Evolutionary conservation across 1,139 yeast species (phyloP).

Genomic region (Arxiozyma heterogenica): DNA sequence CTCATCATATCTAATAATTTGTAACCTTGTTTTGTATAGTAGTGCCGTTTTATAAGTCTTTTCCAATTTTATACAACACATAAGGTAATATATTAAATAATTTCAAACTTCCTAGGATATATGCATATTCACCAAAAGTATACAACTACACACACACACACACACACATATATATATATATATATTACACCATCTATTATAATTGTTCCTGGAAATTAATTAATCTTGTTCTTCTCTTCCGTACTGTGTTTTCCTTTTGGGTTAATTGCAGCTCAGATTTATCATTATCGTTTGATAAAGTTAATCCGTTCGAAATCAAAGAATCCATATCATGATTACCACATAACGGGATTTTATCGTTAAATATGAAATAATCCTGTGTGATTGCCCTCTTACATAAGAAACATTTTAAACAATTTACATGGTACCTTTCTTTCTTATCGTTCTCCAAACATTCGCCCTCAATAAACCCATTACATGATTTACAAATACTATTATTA

Average conservation of each 20-base stretch:
- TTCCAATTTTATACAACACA: not conserved
- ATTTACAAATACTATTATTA: conserved; percentile 65
- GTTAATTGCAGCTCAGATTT: not conserved
- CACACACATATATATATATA: no score
- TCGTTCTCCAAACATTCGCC: conserved; percentile 85
- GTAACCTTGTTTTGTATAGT: no score
- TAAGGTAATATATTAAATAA: no score
- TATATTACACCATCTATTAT: not conserved
- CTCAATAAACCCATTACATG: conserved; percentile 71
- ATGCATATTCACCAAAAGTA: not conserved
- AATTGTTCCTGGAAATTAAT: conserved; percentile 12
- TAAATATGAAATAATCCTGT: conserved; percentile 29
- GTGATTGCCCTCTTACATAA: conserved; percentile 41
- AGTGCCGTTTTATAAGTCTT: no score
- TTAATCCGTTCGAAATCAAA: conserved; percentile 13
- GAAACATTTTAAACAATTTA: conserved; percentile 50
- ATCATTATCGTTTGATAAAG: conserved; percentile 1
- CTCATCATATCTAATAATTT: no score
- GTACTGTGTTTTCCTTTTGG: conserved; percentile 13
- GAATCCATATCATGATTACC: conserved; percentile 20
- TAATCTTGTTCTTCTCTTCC: conserved; percentile 22
- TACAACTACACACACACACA: no score
- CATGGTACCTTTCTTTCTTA: conserved; percentile 55
- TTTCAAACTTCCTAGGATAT: no score
- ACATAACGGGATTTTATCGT: conserved; percentile 25